Conservation (phyloP, 1,139 yeast species). For the Oligophagozyma castellii region DNA sequence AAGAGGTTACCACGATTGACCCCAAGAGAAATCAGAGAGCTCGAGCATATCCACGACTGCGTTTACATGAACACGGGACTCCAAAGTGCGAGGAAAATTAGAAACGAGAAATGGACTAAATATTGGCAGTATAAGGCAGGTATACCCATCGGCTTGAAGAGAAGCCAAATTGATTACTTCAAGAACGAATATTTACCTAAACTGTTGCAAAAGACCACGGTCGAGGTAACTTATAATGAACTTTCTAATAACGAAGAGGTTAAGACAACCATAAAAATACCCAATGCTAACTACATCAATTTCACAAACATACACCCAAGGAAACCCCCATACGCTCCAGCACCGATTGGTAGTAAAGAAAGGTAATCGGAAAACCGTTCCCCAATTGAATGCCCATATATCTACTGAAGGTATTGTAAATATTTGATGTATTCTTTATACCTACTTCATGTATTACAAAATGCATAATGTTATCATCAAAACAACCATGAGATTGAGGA, state of each 20-base stretch:
- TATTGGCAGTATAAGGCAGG: constrained; percentile 30
- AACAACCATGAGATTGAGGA: too few species aligned
- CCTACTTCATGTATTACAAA: too few species aligned
- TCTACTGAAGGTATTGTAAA: too few species aligned
- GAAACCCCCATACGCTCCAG: constrained; percentile 29
- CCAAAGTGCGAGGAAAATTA: constrained; percentile 19
- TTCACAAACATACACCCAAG: constrained; percentile 30
- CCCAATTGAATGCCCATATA: too few species aligned
- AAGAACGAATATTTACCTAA: constrained; percentile 17
- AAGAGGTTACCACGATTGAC: constrained; percentile 16
- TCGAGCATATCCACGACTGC: constrained; percentile 27
- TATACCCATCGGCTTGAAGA: constrained; percentile 22
- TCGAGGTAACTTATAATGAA: constrained; percentile 22
- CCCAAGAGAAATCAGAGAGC: constrained; percentile 22
- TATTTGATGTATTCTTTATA: too few species aligned
- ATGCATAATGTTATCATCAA: too few species aligned
- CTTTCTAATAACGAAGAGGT: constrained; percentile 25
- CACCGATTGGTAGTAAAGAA: constrained; percentile 1
- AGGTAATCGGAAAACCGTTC: too few species aligned
- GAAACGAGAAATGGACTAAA: constrained; percentile 25
- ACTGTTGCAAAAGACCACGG: constrained; percentile 17
- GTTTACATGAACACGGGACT: constrained; percentile 24
- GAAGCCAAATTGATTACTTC: constrained; percentile 14
- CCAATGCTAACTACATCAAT: constrained; percentile 35
- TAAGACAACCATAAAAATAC: constrained; percentile 26